Base-by-base conservation (phyloP, 768 basidiomycete species). In the Porpolomopsis calyptriformis region DNA sequence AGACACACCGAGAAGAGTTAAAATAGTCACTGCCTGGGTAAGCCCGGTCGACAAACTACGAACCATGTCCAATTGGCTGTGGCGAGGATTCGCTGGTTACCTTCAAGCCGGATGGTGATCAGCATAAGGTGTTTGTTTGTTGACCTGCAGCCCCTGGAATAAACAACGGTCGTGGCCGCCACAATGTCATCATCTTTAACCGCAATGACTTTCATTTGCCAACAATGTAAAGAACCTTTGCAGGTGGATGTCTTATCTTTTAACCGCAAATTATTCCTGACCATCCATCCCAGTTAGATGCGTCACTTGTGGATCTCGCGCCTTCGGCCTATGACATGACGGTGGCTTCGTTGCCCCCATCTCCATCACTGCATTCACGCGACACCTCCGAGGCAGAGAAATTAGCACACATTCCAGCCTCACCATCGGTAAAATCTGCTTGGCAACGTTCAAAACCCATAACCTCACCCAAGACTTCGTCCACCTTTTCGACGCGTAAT, bases 141-240 rank as follows among this genome's bases (percentile, higher is more conserved):
- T 18, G 38, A 19, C 38, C 38, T 23, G 22, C 18, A 39, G 38
- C 38, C 16, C 11, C n/a, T 19, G 11, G 20, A 39, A 7, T 23
- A 39, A 39, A 39, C 38, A 39, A 39, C 7, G 16, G 18, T 19
- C 4, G 11, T 39, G 7, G 14, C 25, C 4, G 18, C 7, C 3
- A 29, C 43, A 3, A 8, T 37, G 44, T n/a, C n/a, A n/a, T n/a
- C n/a, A n/a, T n/a, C n/a, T n/a, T n/a, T n/a, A n/a, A 38, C 35
- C 3, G 16, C 22, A 20, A 36, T 44, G 43, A 44, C 26, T 31
- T 44, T 69, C 26, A 72, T 84, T 40, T 91, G 88, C 56, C 87
- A 90, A 58, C 88, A 91, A 64, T 91, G 88, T 71, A 90, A 89
- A 64, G 85, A 93, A 57, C 88, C 87, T 4, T 66, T 96, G 26